Percentiles rank a stretch among this genome's conserved stretches.
Conservation (phyloP, 1,284 basidiomycete species). For the Ceratobasidium sp. region DNA sequence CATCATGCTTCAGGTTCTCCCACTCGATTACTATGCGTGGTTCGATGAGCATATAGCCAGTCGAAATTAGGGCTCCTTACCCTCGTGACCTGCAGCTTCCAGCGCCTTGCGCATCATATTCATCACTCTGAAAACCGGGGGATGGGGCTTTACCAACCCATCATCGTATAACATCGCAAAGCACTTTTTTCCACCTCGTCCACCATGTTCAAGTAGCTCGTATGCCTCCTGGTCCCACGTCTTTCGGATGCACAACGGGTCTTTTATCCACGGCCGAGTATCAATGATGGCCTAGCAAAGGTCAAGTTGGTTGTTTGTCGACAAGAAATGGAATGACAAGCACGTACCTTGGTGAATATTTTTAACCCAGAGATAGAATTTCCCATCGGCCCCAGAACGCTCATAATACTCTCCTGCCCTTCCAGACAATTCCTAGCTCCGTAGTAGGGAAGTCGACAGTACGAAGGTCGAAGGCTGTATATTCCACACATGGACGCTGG, state of each 20-base stretch:
- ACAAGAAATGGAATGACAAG: conserved; percentile 42
- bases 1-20: conserved; percentile 42
- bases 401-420: conserved; percentile 73
- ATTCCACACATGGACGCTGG: conserved; percentile 70
- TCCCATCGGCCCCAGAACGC: conserved; percentile 76
- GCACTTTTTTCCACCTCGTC: conserved; percentile 61
- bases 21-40: conserved; percentile 50
- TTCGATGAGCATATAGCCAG: not conserved
- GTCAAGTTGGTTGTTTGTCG: not conserved
- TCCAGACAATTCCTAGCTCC: conserved; percentile 68
- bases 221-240: conserved; percentile 70
- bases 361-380: conserved; percentile 64
- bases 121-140: conserved; percentile 71
- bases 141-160: conserved; percentile 68
- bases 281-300: conserved; percentile 53
- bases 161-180: conserved; percentile 71
- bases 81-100: conserved; percentile 68
- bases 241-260: conserved; percentile 67
- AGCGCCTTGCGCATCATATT: conserved; percentile 64
- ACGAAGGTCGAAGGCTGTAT: conserved; percentile 75
- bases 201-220: conserved; percentile 61
- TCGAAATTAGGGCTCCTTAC: conserved; percentile 47
- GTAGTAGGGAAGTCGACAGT: conserved; percentile 70
- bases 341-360: conserved; percentile 59
- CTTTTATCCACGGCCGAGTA: conserved; percentile 70